Evolutionary conservation across 2,329 filamentous ascomycete genomes (phyloP), one percentile per base, ranked within the genome.

Genomic region (Venturia oleaginea): DNA sequence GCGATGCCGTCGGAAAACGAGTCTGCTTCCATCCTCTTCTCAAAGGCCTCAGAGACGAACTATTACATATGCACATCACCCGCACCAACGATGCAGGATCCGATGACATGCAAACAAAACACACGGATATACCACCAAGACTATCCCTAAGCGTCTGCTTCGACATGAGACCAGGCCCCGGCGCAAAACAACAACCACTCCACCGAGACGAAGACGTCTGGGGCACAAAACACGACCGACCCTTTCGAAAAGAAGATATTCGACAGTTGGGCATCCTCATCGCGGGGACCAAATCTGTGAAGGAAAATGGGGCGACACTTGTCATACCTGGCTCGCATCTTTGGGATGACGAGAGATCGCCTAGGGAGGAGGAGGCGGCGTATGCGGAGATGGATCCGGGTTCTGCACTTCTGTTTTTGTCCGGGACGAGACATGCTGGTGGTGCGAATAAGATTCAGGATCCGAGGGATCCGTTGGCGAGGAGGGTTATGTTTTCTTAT

Each of bases 291-390:
- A 69, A 68, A 32, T 67, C 69, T 8, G 71, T 68, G 0, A 70
- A 67, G 34, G 68, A 66, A 27, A 74, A 75, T 59, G 72, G 72
- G 3, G 72, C 71, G 10, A 75, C 73, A 15, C 67, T 69, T 43
- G 69, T 71, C 63, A 72, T 73, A 22, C 72, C 71, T 2, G 67
- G 71, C 1, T 69, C 68, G 40, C 72, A 74, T 65, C 64, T 71
- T 27, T 62, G 60, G 60, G 60, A 62, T 11, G 32, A 46, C 22
- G 43, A 48, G 15, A 32, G 40, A 6, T 5, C 24, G 13, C 40
- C 40, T 15, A 30, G 40, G 15, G 40, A 46, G 24, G 38, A 62
- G 3, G 43, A 48, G 40, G 40, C 32, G 13, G 38, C 60, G 15
- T 62, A 61, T 27, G 59, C 59, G 37, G 60, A 62, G 24, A 48